Evolutionary conservation across 768 basidiomycete species (phyloP).

Genomic region (Boletellus sp.): DNA sequence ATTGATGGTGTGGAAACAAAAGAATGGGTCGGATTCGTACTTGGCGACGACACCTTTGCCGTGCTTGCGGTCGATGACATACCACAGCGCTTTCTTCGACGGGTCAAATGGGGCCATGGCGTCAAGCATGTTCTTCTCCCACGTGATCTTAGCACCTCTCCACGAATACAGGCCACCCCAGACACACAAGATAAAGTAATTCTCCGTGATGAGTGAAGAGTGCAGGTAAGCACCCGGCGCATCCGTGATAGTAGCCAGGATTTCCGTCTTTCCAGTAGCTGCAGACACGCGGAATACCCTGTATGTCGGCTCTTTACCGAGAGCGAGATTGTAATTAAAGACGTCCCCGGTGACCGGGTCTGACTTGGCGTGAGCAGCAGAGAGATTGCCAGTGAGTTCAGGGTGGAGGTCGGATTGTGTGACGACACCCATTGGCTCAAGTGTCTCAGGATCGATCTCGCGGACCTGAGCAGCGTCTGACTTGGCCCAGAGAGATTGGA

Average conservation of each 20-base stretch:
- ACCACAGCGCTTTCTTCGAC: slow-evolving; percentile 31
- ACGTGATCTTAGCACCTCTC: slow-evolving; percentile 28
- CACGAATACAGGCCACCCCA: slow-evolving; percentile 32
- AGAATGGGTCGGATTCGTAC: slow-evolving; percentile 37
- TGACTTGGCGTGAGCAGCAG: slow-evolving; percentile 37
- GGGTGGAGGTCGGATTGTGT: slow-evolving; percentile 30
- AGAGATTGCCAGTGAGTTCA: slow-evolving; percentile 31
- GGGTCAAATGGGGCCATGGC: slow-evolving; percentile 32
- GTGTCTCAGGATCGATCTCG: slow-evolving; percentile 35
- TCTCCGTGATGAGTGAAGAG: slow-evolving; percentile 35
- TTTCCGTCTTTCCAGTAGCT: slow-evolving; percentile 29
- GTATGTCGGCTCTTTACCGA: slow-evolving; percentile 30
- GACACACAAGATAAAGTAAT: slow-evolving; percentile 35
- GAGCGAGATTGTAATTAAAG: slow-evolving; percentile 33
- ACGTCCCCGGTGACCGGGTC: slow-evolving; percentile 35
- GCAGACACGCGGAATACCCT: slow-evolving; percentile 35
- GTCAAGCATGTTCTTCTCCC: slow-evolving; percentile 32
- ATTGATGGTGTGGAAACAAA: slow-evolving; percentile 40
- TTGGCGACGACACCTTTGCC: slow-evolving; percentile 36
- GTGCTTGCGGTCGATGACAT: slow-evolving; percentile 36
- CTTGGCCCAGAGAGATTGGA: slow-evolving; percentile 31
- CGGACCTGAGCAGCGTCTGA: slow-evolving; percentile 30
- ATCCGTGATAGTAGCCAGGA: slow-evolving; percentile 36
- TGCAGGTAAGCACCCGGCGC: slow-evolving; percentile 40
- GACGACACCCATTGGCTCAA: slow-evolving; percentile 33